Evolutionary conservation across 1,139 yeast genomes (phyloP).

Genomic region (Geotrichum carabidarum): DNA sequence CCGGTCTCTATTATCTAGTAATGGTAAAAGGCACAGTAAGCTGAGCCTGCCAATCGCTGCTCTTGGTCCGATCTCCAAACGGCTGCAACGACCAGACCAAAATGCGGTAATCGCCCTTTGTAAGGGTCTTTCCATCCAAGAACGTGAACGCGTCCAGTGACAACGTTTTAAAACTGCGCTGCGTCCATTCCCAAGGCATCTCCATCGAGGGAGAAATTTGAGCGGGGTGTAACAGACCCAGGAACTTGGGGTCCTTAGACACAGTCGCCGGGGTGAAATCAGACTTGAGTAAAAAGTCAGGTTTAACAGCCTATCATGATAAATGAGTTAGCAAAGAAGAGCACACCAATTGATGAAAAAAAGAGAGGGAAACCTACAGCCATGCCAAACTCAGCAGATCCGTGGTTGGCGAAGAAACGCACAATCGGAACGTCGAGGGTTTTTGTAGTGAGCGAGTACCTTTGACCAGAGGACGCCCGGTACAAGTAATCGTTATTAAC

Average conservation of each 20-base stretch:
- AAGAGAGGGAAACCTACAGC: no score
- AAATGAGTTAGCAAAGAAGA: background rate
- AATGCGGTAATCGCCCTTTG: background rate
- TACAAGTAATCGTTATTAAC: background rate
- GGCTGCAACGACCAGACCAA: slow-evolving; percentile 1
- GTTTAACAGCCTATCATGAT: slow-evolving; percentile 13
- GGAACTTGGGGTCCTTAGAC: background rate
- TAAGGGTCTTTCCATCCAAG: background rate
- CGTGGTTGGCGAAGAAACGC: background rate
- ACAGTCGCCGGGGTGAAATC: background rate
- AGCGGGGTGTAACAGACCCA: background rate
- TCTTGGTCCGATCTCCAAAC: background rate
- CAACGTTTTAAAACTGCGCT: background rate
- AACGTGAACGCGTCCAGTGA: background rate
- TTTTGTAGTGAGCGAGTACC: background rate
- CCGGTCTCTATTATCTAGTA: background rate
- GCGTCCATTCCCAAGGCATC: slow-evolving; percentile 1
- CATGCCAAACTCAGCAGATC: slow-evolving; percentile 6
- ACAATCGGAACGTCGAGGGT: background rate
- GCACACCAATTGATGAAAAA: no score
- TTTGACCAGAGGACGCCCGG: background rate
- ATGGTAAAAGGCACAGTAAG: background rate
- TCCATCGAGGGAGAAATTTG: background rate
- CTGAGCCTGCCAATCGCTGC: background rate
- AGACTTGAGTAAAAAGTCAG: background rate